phyloP scores from a whole-genome alignment of 148 eudicot species.

The Cornus controversa region DNA sequence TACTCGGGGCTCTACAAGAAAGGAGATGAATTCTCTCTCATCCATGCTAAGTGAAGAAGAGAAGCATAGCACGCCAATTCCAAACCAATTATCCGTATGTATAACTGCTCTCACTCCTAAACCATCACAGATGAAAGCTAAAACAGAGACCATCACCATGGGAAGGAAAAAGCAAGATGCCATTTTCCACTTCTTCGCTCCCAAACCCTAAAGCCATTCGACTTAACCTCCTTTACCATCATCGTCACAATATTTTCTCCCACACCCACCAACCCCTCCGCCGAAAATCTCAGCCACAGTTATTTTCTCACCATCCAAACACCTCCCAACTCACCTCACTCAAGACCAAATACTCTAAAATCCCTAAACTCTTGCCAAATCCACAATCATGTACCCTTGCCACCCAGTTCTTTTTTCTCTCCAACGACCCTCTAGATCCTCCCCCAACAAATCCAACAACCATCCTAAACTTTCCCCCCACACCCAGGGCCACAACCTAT shows the following conservation, averaged over 20 bases:
- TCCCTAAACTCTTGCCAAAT: conserved; percentile 33
- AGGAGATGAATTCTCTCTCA: too few species aligned
- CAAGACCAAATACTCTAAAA: conserved; percentile 35
- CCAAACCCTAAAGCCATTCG: conserved; percentile 47
- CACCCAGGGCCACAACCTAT: too few species aligned
- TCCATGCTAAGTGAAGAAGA: too few species aligned
- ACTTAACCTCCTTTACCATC: conserved; percentile 16
- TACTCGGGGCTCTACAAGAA: too few species aligned
- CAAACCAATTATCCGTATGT: background rate
- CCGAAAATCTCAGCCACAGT: conserved; percentile 90
- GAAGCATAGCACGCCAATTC: too few species aligned
- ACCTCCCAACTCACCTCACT: conserved; percentile 43
- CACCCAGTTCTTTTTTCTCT: conserved; percentile 1
- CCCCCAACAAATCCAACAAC: conserved; percentile 16
- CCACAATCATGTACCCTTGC: conserved; percentile 27
- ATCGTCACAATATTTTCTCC: conserved; percentile 12
- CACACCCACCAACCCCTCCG: conserved; percentile 39
- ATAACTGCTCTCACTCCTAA: background rate
- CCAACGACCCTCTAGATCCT: conserved; percentile 31
- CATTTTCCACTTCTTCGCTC: conserved; percentile 86
- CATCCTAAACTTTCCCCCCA: too few species aligned
- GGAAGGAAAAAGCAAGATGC: conserved; percentile 83
- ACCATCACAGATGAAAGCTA: background rate
- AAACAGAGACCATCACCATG: conserved; percentile 31
- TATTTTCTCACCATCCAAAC: too few species aligned